Percentiles rank a stretch among this genome's conserved stretches.
Conservation (phyloP, 495 filamentous ascomycete genomes). For the Lentithecium fluviatile region DNA sequence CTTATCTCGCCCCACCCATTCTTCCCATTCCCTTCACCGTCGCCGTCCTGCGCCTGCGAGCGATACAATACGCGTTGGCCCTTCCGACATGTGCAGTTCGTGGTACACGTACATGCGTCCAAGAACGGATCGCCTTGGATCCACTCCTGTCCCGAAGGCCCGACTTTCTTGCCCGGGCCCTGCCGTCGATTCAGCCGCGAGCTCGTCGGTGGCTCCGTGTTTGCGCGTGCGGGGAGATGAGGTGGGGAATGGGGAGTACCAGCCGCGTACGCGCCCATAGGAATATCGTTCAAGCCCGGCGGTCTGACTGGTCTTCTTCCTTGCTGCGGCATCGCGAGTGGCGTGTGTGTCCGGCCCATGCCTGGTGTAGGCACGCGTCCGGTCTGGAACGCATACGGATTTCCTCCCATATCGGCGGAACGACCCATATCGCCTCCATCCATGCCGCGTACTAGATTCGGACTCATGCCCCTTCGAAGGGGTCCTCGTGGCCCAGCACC, state of each 20-base stretch:
- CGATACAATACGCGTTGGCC: conserved; percentile 19
- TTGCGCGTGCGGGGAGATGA: not conserved
- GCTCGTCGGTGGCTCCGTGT: not conserved
- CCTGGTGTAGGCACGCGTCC: not conserved
- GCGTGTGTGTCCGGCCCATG: not conserved
- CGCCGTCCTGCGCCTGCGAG: not conserved
- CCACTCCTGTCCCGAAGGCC: conserved; percentile 7
- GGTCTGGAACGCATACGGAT: not conserved
- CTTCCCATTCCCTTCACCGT: too few relatives aligned
- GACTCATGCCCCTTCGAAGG: not conserved
- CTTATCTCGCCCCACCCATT: conserved; percentile 15
- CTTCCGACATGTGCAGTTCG: conserved; percentile 18
- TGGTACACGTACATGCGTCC: conserved; percentile 24
- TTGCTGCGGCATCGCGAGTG: not conserved
- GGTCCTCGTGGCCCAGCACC: not conserved
- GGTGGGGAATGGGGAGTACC: too few relatives aligned
- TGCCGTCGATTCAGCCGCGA: not conserved
- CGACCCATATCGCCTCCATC: not conserved
- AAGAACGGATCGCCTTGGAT: conserved; percentile 23
- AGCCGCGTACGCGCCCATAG: conserved; percentile 1
- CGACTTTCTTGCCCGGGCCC: not conserved
- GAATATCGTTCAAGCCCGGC: not conserved
- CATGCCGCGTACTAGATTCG: not conserved
- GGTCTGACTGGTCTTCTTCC: not conserved
- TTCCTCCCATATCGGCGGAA: not conserved